Base-by-base conservation (phyloP, 441 rosid genomes). In the Raphanus hybrid region DNA sequence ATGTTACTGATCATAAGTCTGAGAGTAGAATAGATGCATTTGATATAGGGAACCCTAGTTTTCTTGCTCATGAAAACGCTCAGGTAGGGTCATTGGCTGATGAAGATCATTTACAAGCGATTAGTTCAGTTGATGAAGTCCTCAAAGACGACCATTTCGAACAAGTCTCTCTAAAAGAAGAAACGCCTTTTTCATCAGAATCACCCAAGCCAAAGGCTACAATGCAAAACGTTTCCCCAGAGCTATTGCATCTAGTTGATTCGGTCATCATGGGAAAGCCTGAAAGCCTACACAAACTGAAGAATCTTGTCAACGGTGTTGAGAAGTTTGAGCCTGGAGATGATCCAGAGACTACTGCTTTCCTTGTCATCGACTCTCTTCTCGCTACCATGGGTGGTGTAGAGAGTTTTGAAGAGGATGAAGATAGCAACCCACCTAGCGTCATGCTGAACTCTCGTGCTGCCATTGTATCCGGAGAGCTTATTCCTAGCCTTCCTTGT, bases 301-400 rank as follows among this genome's bases (percentile, higher is more conserved):
- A 87, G 88, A 92, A 88, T 80, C 87, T 92, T 69, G 95, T 91
- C 6, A 85, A 80, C 37, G 97, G 97, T 34, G 85, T 69, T 75
- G 95, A 94, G 83, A 90, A 61, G 68, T 92, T 91, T 82, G 93
- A 83, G 45, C 58, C 75, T 65, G 95, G 90, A 59, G 97, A 87
- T 43, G 95, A 94, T 75, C 68, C 86, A 60, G 97, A 94, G 82
- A 80, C 89, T 79, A 84, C 87, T 69, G 89, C 97, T 45, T 89
- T 80, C 80, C 80, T 86, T 86, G 91, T 94, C 65, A 92, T 94
- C 60, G 98, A 94, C 79, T 94, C 97, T 18, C 96, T 94, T 75
- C 85, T 94, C 74, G 97, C 97, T 20, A 94, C 98, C 23, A 94
- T 94, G 98, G 98, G 98, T 70, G 98, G 97, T 48, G 97, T 94